Base-by-base conservation (phyloP, 2,329 filamentous ascomycete genomes). In the Lasiodiplodia hormozganensis region DNA sequence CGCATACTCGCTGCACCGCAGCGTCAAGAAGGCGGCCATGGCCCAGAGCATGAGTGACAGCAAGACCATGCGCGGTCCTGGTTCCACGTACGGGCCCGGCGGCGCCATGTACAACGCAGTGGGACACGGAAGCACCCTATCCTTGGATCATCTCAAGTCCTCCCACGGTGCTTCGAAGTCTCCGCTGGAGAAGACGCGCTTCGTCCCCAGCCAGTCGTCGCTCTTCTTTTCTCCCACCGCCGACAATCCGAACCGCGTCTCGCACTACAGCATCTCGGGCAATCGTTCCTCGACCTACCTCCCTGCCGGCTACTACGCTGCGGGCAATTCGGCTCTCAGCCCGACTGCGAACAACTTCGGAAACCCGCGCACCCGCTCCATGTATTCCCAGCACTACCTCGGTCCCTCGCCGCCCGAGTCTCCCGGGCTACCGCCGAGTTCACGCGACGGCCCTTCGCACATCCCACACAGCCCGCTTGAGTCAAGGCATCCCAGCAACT, bases 211-310 rank as follows among this genome's bases (percentile, higher is more conserved):
- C 56, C 73, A 56, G 38, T 71, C 62, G 47, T 92, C 91, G 70
- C 85, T 98, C 18, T 99, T 99, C 87, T 99, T 97, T 84, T 97
- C 94, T 8, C 96, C 96, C 0, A 98, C 96, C 0, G 94, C 94
- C 1, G 73, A 77, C 62, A 76, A 74, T 38, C 65, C 65, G 18
- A 68, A 53, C n/a, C 66, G 66, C 16, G 57, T 52, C 23, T 65
- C 62, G 62, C 62, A 65, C 49, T 56, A 65, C 62, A 28, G 69
- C 52, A 14, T 62, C 58, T 38, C 64, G 12, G 68, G 68, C 40
- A 82, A 87, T 71, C 90, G 94, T 65, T 88, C 87, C 69, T 97
- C 93, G 1, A 85, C 85, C n/a, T 97, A 95, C 77, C 85, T 97
- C 23, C 95, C 95, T 18, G 91, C 95, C 3, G 95, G 95, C 1